Percentiles rank a stretch among this genome's conserved stretches.
phyloP scores from a whole-genome alignment of 169 alveolate species.

The Toxoplasma gondii region DNA sequence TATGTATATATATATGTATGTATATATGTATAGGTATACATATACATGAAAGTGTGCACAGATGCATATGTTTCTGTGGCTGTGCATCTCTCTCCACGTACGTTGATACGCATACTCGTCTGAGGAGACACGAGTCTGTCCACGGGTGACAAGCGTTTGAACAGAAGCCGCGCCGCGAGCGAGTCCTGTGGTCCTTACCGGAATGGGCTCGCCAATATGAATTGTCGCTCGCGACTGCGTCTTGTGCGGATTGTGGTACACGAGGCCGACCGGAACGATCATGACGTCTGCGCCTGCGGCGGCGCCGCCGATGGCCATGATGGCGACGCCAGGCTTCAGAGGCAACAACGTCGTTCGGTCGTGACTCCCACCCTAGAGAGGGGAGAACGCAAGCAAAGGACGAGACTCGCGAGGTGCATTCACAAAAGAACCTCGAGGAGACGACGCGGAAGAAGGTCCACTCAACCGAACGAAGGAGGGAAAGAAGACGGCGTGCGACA shows the following conservation, averaged over 20 bases:
- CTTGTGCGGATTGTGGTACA: slow-evolving; percentile 83
- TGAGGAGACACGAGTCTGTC: too few species aligned
- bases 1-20: neutral
- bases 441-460: too few species aligned
- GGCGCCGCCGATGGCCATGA: slow-evolving; percentile 92
- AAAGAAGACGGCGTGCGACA: too few species aligned
- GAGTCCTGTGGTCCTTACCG: slow-evolving; percentile 52
- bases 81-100: too few species aligned
- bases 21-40: neutral
- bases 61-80: too few species aligned
- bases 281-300: slow-evolving; percentile 91
- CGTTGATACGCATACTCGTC: too few species aligned
- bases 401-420: too few species aligned
- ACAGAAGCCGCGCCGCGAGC: neutral
- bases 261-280: slow-evolving; percentile 89
- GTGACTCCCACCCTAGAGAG: slow-evolving; percentile 93
- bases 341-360: slow-evolving; percentile 93
- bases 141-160: too few species aligned
- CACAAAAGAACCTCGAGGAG: too few species aligned
- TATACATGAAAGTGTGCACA: neutral
- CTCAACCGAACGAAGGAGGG: too few species aligned
- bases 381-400: neutral
- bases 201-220: slow-evolving; percentile 85
- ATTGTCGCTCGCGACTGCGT: slow-evolving; percentile 86
- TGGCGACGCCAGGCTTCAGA: slow-evolving; percentile 93